Percentiles rank a stretch among this genome's conserved stretches.
Evolutionary conservation across 257 asterid species (phyloP).

Genomic region (Pogostemon cablin): DNA sequence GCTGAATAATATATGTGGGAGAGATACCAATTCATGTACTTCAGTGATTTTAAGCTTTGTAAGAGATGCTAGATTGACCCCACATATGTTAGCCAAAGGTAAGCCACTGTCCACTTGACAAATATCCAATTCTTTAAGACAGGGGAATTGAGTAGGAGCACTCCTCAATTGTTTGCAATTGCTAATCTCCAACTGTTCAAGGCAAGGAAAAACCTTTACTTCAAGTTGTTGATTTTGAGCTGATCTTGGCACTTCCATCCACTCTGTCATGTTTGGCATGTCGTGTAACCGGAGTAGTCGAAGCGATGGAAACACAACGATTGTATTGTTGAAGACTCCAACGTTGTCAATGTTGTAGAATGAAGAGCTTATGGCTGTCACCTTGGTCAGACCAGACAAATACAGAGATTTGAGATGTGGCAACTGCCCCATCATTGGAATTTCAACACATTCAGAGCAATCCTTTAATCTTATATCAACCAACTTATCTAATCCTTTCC

Average conservation of each 20-base stretch:
- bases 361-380: not conserved
- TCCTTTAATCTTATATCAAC: not conserved
- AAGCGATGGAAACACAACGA: not conserved
- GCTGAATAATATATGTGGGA: not conserved
- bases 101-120: too few species aligned
- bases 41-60: not conserved
- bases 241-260: not conserved
- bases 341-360: not conserved
- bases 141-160: not conserved
- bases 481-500: not conserved
- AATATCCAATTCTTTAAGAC: not conserved
- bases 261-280: not conserved
- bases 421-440: conserved; percentile 6
- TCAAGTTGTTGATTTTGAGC: not conserved
- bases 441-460: not conserved
- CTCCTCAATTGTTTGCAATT: not conserved
- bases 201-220: not conserved
- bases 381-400: not conserved
- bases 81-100: not conserved
- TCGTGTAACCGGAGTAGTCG: not conserved
- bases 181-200: not conserved
- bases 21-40: not conserved
- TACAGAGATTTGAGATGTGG: not conserved
- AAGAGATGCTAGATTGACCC: not conserved
- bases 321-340: not conserved